Evolutionary conservation across 306 rosid species (phyloP), one percentile per base, ranked within the genome.

Genomic region (Alnus rubra): DNA sequence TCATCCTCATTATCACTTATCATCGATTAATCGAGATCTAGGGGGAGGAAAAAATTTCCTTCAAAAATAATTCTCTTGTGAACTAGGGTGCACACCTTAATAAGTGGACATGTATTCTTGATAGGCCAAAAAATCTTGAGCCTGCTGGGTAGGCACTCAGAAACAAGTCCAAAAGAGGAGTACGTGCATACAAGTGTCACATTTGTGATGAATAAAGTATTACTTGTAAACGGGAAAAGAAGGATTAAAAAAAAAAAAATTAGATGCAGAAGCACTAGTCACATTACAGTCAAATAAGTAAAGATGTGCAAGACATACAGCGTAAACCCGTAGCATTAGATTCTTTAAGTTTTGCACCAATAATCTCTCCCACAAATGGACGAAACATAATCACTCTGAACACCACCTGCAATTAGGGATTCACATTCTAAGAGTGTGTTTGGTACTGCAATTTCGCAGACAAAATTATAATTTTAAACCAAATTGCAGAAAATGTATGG

Each of bases 361-460:
- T 87, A 60, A 90, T 80, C 82, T 94, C 97, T 84, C 96, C 97
- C 4, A 68, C 86, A 80, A 84, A 88, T 69, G 98, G 96, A 78
- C 93, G 91, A 74, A 92, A 92, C 92, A 90, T 77, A 71, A 93
- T 78, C 81, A 91, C 68, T 74, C 87, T 90, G 74, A 90, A 91
- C 59, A 82, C 86, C 74, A 85, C 92, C 98, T 93, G 90, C 73
- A 48, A 80, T 28, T 64, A 33, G 70, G 45, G 23, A 64, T 14
- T 2, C 44, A 48, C 48, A 35, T 37, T 64, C 13, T 39, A 64
- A 33, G 37, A 33, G 37, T 33, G 1, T 33, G 37, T 33, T 33
- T 23, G 28, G 28, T 23, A 23, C 28, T 23, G 28, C 28, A 23
- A 23, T 23, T 23, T 23, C 28, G 28, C 28, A 23, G 0, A 23